Evolutionary conservation across 1,284 basidiomycete species (phyloP).

Genomic region (Boletus holoroseus): DNA sequence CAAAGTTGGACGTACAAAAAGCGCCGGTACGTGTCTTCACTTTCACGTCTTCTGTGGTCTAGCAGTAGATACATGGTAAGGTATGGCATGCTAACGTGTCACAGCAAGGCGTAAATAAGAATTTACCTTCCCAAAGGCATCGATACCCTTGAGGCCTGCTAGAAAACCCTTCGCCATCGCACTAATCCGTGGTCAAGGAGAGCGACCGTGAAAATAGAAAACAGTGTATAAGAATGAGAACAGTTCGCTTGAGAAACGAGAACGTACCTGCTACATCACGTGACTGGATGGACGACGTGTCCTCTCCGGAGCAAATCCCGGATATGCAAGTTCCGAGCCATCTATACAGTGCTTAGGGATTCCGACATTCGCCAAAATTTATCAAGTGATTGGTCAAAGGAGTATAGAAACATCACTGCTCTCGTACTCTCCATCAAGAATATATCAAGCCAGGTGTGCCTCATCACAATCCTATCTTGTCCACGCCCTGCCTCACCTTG

Average conservation of each 20-base stretch:
- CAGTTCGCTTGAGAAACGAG: neutral
- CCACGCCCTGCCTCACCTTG: conserved; percentile 84
- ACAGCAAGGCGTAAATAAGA: neutral
- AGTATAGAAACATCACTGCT: neutral
- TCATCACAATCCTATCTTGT: conserved; percentile 57
- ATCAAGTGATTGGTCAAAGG: neutral
- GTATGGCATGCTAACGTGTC: conserved; percentile 7
- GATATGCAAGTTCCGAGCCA: neutral
- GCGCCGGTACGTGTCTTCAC: conserved; percentile 94
- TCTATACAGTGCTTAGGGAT: neutral
- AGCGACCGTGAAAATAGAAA: conserved; percentile 31
- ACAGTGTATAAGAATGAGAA: conserved; percentile 23
- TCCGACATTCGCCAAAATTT: neutral
- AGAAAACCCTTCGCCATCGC: conserved; percentile 72
- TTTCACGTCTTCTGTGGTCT: conserved; percentile 98
- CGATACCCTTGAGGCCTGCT: conserved; percentile 74
- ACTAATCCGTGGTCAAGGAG: conserved; percentile 26
- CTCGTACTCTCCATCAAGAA: neutral
- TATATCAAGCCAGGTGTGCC: neutral
- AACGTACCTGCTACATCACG: conserved; percentile 15
- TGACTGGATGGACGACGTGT: conserved; percentile 27
- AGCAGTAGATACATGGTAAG: conserved; percentile 17
- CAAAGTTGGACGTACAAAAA: conserved; percentile 54
- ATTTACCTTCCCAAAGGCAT: conserved; percentile 95
- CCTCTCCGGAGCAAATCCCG: neutral